Evolutionary conservation across 345 rosid species (phyloP).

Genomic region (Litchi chinensis): DNA sequence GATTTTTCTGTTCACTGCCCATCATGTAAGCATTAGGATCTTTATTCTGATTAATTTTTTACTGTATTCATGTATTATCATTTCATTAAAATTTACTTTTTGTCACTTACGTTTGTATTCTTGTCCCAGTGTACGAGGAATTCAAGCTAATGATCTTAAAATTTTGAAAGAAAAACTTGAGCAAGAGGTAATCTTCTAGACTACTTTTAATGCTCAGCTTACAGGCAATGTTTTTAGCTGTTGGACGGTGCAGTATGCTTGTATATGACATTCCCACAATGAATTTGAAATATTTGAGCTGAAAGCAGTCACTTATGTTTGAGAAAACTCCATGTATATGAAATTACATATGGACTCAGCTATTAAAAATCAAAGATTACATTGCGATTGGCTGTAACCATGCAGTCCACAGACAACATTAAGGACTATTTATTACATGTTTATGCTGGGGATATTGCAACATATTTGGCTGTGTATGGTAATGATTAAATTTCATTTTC

Average conservation of each 20-base stretch:
- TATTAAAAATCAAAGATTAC: neutral
- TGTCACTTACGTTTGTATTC: constrained; percentile 10
- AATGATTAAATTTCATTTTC: neutral
- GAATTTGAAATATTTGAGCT: neutral
- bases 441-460: neutral
- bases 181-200: constrained; percentile 63
- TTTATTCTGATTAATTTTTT: neutral
- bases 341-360: neutral
- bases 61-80: neutral
- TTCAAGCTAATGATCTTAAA: constrained; percentile 69
- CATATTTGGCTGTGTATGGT: neutral
- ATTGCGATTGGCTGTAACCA: too few species aligned
- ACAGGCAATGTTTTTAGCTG: neutral
- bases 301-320: neutral
- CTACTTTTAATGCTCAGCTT: neutral
- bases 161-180: constrained; percentile 82
- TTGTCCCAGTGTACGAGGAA: constrained; percentile 76
- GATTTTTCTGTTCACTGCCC: neutral
- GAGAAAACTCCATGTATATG: neutral
- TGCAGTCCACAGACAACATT: neutral
- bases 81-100: neutral
- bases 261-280: neutral
- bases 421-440: neutral
- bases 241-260: neutral
- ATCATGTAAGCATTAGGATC: constrained; percentile 1